Base-by-base conservation (phyloP, 1,284 basidiomycete genomes). In the Marasmius sp. region DNA sequence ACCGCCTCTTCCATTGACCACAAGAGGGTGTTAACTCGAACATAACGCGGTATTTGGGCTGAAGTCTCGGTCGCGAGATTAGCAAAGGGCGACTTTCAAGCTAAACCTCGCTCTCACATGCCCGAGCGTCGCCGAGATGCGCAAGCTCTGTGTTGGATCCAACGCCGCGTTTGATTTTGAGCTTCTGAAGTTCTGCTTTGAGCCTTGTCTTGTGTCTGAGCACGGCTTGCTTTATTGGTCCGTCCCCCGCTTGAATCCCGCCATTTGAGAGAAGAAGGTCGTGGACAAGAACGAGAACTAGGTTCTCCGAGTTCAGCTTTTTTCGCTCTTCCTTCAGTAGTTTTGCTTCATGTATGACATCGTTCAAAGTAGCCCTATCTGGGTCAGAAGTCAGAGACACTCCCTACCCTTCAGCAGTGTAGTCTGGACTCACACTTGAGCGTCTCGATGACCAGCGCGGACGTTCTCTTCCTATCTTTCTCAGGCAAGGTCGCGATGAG, bases 131-230 rank as follows among this genome's bases (percentile, higher is more conserved):
- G 57, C 78, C 83, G 6, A 76, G 75, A 65, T 83, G 82, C 2
- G 84, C 91, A 20, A 97, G 78, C 57, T 94, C 91, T 43, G 76
- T 72, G 66, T 89, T 87, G 33, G 83, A 85, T 63, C 77, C 84
- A 36, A 80, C 87, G 1, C 93, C 92, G 52, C 84, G 83, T 70
- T 85, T 91, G 66, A 97, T 86, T 75, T 97, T 96, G 61, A 94
- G 77, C 69, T 89, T 89, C 61, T 91, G 88, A 54, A 97, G 84
- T 74, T 97, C 94, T 60, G 92, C 87, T 64, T 88, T 85, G 5
- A 98, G 80, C n/a, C 95, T 85, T 6, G 95, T 92, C 71, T 93
- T 93, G 73, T 98, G 94, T 49, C 92, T 85, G 57, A 92, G 71
- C 45, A 96, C 70, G 0, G 93, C 92, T 69, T 91, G 87, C 68